phyloP scores from a whole-genome alignment of 2,329 filamentous ascomycete species.

The Sodiomyces alkalinus region DNA sequence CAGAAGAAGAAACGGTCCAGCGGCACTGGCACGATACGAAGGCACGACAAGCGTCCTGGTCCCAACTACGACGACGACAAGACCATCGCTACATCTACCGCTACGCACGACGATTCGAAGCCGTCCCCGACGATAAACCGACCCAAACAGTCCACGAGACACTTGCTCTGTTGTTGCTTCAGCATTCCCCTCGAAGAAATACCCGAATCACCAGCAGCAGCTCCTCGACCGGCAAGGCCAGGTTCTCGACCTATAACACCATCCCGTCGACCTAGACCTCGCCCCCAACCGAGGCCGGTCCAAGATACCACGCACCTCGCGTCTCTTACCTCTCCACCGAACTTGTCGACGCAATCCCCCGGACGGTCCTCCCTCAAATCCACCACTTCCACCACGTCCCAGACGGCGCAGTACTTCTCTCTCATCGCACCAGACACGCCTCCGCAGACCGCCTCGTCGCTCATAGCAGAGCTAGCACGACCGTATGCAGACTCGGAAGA shows the following conservation, averaged over 20 bases:
- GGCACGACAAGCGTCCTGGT: conserved; percentile 10
- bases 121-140: conserved; percentile 3
- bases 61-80: too few relatives aligned
- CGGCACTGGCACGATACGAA: too few relatives aligned
- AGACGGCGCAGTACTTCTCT: conserved; percentile 35
- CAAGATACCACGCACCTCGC: conserved; percentile 16
- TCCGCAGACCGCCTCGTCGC: conserved; percentile 50
- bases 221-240: too few relatives aligned
- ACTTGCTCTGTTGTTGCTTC: conserved; percentile 38
- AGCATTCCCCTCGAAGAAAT: conserved; percentile 29
- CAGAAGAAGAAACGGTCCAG: conserved; percentile 24
- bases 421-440: conserved; percentile 56
- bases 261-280: too few relatives aligned
- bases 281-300: conserved; percentile 31
- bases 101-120: too few relatives aligned
- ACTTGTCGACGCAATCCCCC: conserved; percentile 12
- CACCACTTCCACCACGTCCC: conserved; percentile 16
- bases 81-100: too few relatives aligned
- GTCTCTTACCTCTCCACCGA: too few relatives aligned
- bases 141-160: conserved; percentile 15
- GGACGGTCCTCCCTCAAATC: conserved; percentile 15
- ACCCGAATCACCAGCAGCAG: conserved; percentile 19
- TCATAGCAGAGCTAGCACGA: conserved; percentile 65
- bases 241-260: too few relatives aligned
- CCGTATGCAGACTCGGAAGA: conserved; percentile 53